Conservation (phyloP, 1,284 basidiomycete genomes). For the Malassezia slooffiae region DNA sequence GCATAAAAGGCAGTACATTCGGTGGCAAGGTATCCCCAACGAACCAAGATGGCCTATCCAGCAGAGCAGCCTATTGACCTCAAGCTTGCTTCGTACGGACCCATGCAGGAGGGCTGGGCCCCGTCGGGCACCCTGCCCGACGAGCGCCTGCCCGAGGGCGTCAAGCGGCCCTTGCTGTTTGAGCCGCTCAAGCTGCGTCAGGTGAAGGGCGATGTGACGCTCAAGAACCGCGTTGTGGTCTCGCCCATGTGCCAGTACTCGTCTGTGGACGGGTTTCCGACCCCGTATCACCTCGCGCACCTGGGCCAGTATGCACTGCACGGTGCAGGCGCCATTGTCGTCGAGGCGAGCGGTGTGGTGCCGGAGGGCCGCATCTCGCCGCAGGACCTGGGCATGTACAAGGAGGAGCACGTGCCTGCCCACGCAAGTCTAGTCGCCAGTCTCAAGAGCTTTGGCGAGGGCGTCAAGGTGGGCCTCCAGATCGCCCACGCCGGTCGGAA, state of each 20-base stretch:
- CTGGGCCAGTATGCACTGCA: slow-evolving; percentile 39
- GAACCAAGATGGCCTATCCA: too few species aligned
- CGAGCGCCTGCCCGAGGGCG: slow-evolving; percentile 23
- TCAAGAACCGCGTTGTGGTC: slow-evolving; percentile 37
- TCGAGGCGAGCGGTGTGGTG: slow-evolving; percentile 50
- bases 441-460: slow-evolving; percentile 56
- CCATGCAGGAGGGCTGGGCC: slow-evolving; percentile 11
- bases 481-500: slow-evolving; percentile 69
- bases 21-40: too few species aligned
- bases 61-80: too few species aligned
- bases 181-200: slow-evolving; percentile 20
- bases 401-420: slow-evolving; percentile 60
- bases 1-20: too few species aligned
- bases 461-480: slow-evolving; percentile 62
- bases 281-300: slow-evolving; percentile 41
- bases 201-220: slow-evolving; percentile 12
- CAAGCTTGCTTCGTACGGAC: too few species aligned
- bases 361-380: slow-evolving; percentile 68
- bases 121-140: slow-evolving; percentile 32
- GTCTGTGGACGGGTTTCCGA: slow-evolving; percentile 29
- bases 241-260: slow-evolving; percentile 43
- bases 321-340: slow-evolving; percentile 38
- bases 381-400: slow-evolving; percentile 62
- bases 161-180: slow-evolving; percentile 29
- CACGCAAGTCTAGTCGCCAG: slow-evolving; percentile 64